These are phyloP conservation scores for Talaromyces sp. DNA, from an alignment of 2,329 filamentous ascomycete species.

Conservation along the genomic window DNA sequence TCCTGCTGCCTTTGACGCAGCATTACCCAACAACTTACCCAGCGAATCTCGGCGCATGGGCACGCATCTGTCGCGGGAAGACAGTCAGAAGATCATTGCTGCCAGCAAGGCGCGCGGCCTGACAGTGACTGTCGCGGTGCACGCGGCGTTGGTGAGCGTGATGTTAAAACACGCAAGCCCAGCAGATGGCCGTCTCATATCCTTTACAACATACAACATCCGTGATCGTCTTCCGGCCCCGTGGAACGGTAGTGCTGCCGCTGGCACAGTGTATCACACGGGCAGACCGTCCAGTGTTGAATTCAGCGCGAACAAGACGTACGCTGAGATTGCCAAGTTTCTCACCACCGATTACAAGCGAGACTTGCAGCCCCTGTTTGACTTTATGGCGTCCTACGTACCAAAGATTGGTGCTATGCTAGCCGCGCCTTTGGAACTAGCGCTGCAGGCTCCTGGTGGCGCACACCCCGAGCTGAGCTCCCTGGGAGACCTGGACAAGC, in stretches of 20 bases:
- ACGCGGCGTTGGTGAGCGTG: neutral
- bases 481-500: neutral
- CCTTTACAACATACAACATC: neutral
- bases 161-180: neutral
- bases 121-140: neutral
- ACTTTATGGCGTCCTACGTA: neutral
- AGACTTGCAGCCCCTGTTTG: neutral
- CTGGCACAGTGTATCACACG: neutral
- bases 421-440: neutral
- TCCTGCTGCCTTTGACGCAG: neutral
- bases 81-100: neutral
- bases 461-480: conserved; percentile 3
- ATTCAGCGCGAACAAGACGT: neutral
- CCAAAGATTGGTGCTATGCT: neutral
- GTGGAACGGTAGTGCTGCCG: neutral
- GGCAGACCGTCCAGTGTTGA: neutral
- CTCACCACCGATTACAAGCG: neutral
- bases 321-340: neutral
- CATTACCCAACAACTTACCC: neutral
- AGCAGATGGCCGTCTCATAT: neutral
- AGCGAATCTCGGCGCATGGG: neutral
- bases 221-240: neutral
- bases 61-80: neutral
- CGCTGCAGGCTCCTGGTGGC: neutral
- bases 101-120: conserved; percentile 2